Evolutionary conservation across 2,329 filamentous ascomycete species (phyloP).

Genomic region (Cercospora beticola): DNA sequence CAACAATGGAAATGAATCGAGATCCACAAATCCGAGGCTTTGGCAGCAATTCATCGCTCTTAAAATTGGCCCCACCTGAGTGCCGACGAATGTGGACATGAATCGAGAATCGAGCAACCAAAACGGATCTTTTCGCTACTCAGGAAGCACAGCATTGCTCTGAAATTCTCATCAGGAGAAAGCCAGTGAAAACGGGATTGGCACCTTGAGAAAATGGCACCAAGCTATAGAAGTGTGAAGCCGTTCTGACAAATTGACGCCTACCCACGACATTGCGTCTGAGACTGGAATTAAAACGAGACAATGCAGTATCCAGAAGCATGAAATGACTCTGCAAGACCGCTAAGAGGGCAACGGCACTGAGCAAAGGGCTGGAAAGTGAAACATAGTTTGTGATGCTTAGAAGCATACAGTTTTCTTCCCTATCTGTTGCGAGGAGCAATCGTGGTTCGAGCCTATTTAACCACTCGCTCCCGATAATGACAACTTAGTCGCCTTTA

Average conservation of each 20-base stretch:
- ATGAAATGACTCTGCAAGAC: not conserved
- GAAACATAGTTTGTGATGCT: not conserved
- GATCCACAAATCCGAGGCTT: not conserved
- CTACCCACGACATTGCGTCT: not conserved
- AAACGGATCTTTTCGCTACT: not conserved
- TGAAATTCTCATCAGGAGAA: not conserved
- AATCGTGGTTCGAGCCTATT: not conserved
- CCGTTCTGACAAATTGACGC: not conserved
- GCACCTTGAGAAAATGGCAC: not conserved
- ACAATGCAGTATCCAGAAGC: not conserved
- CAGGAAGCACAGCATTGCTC: not conserved
- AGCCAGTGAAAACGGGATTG: not conserved
- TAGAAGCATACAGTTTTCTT: not conserved
- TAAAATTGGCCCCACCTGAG: not conserved
- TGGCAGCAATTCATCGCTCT: not conserved
- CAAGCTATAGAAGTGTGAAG: not conserved
- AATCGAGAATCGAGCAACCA: too few species aligned
- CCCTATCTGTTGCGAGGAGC: not conserved
- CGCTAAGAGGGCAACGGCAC: not conserved
- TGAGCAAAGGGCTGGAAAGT: not conserved
- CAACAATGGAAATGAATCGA: not conserved
- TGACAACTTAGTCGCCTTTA: not conserved
- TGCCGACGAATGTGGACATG: too few species aligned
- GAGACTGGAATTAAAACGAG: not conserved
- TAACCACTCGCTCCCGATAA: not conserved